phyloP scores from a whole-genome alignment of 2,329 filamentous ascomycete genomes.

The Colletotrichum cordylinicola region DNA sequence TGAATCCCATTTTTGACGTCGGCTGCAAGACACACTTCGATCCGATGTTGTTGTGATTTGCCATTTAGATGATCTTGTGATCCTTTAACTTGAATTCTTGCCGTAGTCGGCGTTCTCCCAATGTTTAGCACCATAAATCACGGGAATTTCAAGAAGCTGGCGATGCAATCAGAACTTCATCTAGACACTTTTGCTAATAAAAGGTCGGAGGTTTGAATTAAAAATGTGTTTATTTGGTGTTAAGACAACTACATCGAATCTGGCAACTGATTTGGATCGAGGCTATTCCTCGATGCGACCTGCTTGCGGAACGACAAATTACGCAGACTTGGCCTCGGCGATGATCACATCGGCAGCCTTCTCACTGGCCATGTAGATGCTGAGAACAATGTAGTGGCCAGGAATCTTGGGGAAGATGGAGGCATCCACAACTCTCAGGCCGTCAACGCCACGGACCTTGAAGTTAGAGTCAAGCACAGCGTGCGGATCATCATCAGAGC shows the following conservation, averaged over 20 bases:
- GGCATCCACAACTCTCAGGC: constrained; percentile 67
- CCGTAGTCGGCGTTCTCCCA: no score
- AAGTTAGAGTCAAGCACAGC: constrained; percentile 65
- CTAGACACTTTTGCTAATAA: neutral
- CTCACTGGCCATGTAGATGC: constrained; percentile 62
- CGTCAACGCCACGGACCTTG: constrained; percentile 58
- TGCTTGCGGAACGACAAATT: neutral
- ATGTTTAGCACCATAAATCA: no score
- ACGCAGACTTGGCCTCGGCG: constrained; percentile 16
- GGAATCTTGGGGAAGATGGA: constrained; percentile 57
- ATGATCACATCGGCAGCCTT: constrained; percentile 54
- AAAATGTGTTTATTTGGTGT: neutral
- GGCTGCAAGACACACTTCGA: neutral
- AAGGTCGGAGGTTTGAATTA: neutral
- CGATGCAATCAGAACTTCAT: neutral
- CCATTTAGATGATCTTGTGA: neutral
- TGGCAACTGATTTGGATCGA: neutral
- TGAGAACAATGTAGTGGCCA: constrained; percentile 51
- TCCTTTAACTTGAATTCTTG: no score
- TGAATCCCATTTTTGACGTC: neutral
- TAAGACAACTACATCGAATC: neutral
- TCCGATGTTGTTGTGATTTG: neutral
- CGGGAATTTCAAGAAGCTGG: no score
- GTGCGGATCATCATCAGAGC: constrained; percentile 55
- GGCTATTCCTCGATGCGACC: neutral